Conservation (phyloP, 352 stramenopile genomes). For the Blastocystis hominis region DNA sequence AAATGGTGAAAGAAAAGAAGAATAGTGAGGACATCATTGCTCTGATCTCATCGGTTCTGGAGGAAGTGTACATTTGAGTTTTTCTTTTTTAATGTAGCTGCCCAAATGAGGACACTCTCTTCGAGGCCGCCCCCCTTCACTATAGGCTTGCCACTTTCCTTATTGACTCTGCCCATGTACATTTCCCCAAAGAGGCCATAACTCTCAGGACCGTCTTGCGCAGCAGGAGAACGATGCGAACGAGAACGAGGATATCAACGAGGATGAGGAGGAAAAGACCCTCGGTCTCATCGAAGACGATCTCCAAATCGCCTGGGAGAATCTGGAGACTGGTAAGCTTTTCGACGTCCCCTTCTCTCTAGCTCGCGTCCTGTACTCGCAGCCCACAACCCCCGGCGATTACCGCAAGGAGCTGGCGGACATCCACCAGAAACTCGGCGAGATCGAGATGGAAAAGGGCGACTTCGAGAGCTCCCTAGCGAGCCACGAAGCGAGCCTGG, state of each 20-base stretch:
- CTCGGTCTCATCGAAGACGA: conserved; percentile 27
- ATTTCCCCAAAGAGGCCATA: not conserved
- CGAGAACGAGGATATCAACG: not conserved
- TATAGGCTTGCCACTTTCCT: conserved; percentile 8
- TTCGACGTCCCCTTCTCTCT: not conserved
- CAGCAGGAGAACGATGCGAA: not conserved
- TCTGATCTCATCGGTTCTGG: not conserved
- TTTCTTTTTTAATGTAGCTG: not conserved
- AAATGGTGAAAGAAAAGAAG: conserved; percentile 22
- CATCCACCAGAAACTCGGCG: conserved; percentile 13
- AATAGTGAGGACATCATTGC: not conserved
- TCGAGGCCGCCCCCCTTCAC: conserved; percentile 20
- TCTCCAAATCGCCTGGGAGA: conserved; percentile 42
- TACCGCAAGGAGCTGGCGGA: conserved; percentile 41
- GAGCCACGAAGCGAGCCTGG: not conserved
- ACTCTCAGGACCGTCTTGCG: not conserved
- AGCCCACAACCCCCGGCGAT: not conserved
- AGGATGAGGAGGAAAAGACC: not conserved
- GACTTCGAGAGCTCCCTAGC: not conserved
- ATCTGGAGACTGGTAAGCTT: conserved; percentile 25
- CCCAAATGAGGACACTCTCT: not conserved
- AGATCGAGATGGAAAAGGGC: conserved; percentile 22
- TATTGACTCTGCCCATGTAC: conserved; percentile 14
- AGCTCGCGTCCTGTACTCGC: conserved; percentile 16
- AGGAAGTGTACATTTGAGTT: not conserved